Evolutionary conservation across 129 eudicot species (phyloP).

Genomic region (Escallonia herrerae): DNA sequence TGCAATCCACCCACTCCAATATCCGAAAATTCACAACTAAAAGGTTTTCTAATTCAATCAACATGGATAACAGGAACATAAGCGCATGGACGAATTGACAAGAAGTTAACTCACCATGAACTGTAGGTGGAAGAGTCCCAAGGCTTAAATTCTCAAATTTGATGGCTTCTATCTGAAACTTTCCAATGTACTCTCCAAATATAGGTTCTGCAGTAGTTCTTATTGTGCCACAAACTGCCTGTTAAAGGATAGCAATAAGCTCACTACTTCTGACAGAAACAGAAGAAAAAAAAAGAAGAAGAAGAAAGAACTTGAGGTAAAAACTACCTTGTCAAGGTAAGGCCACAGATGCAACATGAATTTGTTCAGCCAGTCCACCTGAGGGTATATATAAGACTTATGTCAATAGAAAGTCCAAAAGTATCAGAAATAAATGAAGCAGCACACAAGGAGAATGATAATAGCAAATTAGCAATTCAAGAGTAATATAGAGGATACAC

Average conservation of each 20-base stretch:
- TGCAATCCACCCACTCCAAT: too few species aligned
- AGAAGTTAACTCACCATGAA: conserved; percentile 50
- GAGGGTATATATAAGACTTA: conserved; percentile 8
- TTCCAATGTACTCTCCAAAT: conserved; percentile 66
- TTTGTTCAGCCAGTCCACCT: conserved; percentile 90
- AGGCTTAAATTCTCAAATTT: conserved; percentile 69
- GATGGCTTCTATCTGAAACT: conserved; percentile 54
- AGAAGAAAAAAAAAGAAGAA: too few species aligned
- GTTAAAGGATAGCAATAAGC: conserved; percentile 7
- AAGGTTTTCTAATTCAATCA: too few species aligned
- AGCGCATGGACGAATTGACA: too few species aligned
- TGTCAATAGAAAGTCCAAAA: not conserved
- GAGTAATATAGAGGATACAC: conserved; percentile 7
- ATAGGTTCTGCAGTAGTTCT: conserved; percentile 60
- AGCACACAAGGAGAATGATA: not conserved
- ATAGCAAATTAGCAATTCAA: not conserved
- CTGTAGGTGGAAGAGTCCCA: conserved; percentile 79
- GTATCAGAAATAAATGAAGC: too few species aligned
- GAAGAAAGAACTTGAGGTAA: not conserved
- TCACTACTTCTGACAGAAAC: not conserved
- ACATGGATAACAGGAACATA: too few species aligned
- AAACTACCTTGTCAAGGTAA: conserved; percentile 73
- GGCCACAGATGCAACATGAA: conserved; percentile 79
- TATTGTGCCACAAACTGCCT: conserved; percentile 62
- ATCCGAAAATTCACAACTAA: too few species aligned